These are phyloP conservation scores for Lathyrus oleraceus DNA, from an alignment of 306 rosid genomes.

Conservation along the genomic window DNA sequence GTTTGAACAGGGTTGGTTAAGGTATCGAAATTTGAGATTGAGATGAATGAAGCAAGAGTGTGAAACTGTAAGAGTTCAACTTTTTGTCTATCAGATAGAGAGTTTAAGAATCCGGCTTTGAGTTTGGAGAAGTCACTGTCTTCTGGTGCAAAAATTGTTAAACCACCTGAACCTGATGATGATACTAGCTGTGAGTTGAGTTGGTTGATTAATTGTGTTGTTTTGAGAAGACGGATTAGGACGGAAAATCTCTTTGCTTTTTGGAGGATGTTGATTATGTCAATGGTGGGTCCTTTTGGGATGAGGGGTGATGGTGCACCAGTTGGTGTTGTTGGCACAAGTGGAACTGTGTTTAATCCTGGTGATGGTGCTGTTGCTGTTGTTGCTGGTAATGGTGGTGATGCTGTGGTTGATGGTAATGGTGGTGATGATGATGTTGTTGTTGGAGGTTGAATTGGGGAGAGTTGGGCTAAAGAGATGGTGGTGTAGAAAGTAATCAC, in stretches of 20 bases:
- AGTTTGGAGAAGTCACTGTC: slow-evolving; percentile 64
- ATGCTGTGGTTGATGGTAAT: slow-evolving; percentile 16
- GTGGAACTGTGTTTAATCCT: slow-evolving; percentile 38
- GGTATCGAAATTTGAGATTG: slow-evolving; percentile 61
- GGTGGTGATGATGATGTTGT: slow-evolving; percentile 25
- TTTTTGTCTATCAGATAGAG: slow-evolving; percentile 56
- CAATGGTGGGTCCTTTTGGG: slow-evolving; percentile 53
- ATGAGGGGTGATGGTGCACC: slow-evolving; percentile 48
- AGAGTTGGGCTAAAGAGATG: slow-evolving; percentile 42
- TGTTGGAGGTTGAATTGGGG: slow-evolving; percentile 49
- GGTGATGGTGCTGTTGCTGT: slow-evolving; percentile 43
- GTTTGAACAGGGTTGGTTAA: slow-evolving; percentile 72
- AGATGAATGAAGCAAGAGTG: slow-evolving; percentile 48
- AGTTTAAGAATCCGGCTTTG: slow-evolving; percentile 65
- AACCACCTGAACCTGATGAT: slow-evolving; percentile 50
- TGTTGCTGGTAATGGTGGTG: slow-evolving; percentile 15
- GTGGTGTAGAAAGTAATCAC: slow-evolving; percentile 31
- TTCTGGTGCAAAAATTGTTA: slow-evolving; percentile 70
- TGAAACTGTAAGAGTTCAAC: slow-evolving; percentile 65
- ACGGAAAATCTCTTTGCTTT: slow-evolving; percentile 63
- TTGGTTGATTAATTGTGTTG: slow-evolving; percentile 55
- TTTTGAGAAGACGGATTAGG: slow-evolving; percentile 54
- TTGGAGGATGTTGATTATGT: slow-evolving; percentile 51
- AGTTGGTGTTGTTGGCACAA: slow-evolving; percentile 40
- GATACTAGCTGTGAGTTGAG: slow-evolving; percentile 56